Base-by-base conservation (phyloP, 23 red algal genomes). In the Gracilaria gracilis region DNA sequence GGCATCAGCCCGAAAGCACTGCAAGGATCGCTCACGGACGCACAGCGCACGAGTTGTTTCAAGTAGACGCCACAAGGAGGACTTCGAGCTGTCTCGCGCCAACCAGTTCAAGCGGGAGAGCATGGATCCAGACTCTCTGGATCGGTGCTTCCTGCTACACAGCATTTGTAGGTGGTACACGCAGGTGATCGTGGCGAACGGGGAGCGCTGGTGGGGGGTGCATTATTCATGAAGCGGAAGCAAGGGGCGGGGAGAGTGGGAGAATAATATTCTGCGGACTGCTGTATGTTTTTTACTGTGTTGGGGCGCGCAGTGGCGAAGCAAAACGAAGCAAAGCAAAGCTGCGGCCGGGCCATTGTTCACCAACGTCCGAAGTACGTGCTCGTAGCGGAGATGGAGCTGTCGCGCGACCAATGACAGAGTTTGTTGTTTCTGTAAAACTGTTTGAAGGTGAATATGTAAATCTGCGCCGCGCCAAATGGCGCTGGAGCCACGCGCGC, bases 31-130 rank as follows among this genome's bases (percentile, higher is more conserved):
- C 64, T 69, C 64, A 4, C 64, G 29, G 0, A 31, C 13, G 16
- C 28, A 25, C 46, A 50, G 40, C 42, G 9, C 72, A 0, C 20
- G 72, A 48, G 72, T 77, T 12, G 38, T 77, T 0, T 13, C 72
- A 28, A 77, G 72, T 50, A 48, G 72, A 28, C 72, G 72, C 7
- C 72, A 77, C 42, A 77, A 31, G 72, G 72, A 77, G 23, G 46
- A 77, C 46, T 51, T 77, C n/a, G 46, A 49, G 23, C 38, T 77
- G 21, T 46, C 72, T 29, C 17, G 40, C 40, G 46, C 72, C 0
- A 48, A 25, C 27, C 72, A 25, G 23, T 23, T 5, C 11, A 27
- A 9, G 17, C 38, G 40, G 11, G 23, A 49, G 12, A 25, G 40
- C 42, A n/a, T 50, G 23, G 72, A 77, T 25, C 72, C 72, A 0